phyloP scores from a whole-genome alignment of 768 basidiomycete genomes.

The Mycena rosella region DNA sequence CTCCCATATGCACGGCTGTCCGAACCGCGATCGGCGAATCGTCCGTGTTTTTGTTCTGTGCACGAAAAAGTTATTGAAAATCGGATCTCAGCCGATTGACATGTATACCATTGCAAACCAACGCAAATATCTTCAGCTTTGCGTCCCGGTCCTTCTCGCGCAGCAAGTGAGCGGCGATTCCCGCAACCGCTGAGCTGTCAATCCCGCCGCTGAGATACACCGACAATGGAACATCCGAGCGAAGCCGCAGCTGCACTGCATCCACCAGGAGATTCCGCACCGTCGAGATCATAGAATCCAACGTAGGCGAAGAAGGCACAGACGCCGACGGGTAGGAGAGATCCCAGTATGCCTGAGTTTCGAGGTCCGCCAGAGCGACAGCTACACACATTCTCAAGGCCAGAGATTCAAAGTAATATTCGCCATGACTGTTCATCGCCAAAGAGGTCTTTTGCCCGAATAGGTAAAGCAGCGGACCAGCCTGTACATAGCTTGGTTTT shows the following conservation, averaged over 20 bases:
- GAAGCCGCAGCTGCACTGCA: constrained; percentile 29
- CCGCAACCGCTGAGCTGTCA: constrained; percentile 36
- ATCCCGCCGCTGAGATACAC: constrained; percentile 39
- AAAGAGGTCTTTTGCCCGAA: too few relatives aligned
- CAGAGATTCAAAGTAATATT: too few relatives aligned
- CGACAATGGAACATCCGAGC: constrained; percentile 33
- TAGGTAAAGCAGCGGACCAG: too few relatives aligned
- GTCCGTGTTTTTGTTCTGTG: constrained; percentile 29
- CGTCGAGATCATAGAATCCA: constrained; percentile 24
- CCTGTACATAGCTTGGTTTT: too few relatives aligned
- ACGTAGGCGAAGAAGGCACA: neutral
- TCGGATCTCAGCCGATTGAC: too few relatives aligned
- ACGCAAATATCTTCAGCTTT: constrained; percentile 20
- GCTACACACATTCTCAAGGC: too few relatives aligned
- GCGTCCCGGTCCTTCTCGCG: constrained; percentile 29
- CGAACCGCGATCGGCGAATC: constrained; percentile 26
- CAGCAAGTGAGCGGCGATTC: constrained; percentile 30
- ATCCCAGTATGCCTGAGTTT: constrained; percentile 35
- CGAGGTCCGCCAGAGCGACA: too few relatives aligned
- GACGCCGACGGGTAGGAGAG: constrained; percentile 20
- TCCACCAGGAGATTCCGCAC: constrained; percentile 28
- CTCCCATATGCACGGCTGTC: constrained; percentile 24
- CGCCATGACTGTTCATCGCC: too few relatives aligned
- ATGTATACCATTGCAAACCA: constrained; percentile 29
- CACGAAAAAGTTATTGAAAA: too few relatives aligned